Percentiles rank a stretch among this genome's conserved stretches.
Conservation (phyloP, 2,329 filamentous ascomycete species). For the Teratosphaeriaceae sp. region DNA sequence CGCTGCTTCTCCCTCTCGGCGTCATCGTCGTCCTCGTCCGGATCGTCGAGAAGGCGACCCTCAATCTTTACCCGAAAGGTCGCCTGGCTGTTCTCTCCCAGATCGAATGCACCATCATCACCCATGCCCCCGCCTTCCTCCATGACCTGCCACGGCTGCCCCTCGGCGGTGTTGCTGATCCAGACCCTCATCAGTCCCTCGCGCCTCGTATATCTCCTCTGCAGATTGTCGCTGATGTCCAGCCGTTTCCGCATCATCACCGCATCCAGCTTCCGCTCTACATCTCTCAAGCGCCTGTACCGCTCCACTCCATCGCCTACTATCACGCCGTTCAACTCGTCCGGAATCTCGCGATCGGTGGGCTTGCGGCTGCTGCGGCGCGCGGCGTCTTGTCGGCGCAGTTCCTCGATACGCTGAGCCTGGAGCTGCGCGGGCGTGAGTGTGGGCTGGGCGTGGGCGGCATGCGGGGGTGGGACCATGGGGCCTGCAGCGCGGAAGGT, state of each 20-base stretch:
- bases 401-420: conserved; percentile 38
- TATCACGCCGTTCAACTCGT: conserved; percentile 70
- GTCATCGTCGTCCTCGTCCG: conserved; percentile 42
- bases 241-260: conserved; percentile 91
- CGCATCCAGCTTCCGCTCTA: conserved; percentile 83
- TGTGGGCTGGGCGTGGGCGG: conserved; percentile 34
- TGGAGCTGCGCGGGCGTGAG: conserved; percentile 39
- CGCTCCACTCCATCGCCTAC: conserved; percentile 75
- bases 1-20: conserved; percentile 26
- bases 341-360: conserved; percentile 90
- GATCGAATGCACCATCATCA: conserved; percentile 67
- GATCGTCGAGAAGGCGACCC: conserved; percentile 64
- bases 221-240: conserved; percentile 78
- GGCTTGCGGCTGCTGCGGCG: conserved; percentile 82
- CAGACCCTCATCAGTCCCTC: conserved; percentile 84
- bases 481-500: conserved; percentile 41
- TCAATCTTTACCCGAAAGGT: conserved; percentile 90
- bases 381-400: conserved; percentile 46
- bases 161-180: conserved; percentile 91
- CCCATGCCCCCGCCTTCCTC: conserved; percentile 46
- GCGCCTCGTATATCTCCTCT: conserved; percentile 44
- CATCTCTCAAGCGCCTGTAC: conserved; percentile 76
- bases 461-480: conserved; percentile 29
- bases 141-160: conserved; percentile 83
- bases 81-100: conserved; percentile 67